These are phyloP conservation scores for Bauhinia variegata DNA, from an alignment of 306 rosid genomes.

Conservation along the genomic window DNA sequence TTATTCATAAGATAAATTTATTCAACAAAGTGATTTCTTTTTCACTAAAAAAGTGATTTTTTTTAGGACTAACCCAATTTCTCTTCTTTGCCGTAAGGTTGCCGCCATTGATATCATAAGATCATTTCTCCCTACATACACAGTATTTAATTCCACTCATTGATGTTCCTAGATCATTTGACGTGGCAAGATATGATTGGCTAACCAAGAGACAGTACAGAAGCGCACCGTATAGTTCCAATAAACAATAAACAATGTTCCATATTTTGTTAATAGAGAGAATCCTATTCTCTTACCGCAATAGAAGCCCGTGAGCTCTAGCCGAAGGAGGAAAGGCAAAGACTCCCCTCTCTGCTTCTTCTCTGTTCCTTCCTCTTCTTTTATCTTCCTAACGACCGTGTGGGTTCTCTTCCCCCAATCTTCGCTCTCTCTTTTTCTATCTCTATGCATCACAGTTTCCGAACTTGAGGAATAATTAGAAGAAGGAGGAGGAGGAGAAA, in stretches of 20 bases:
- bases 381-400: constrained; percentile 10
- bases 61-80: too few relatives aligned
- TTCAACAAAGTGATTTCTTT: too few relatives aligned
- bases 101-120: too few relatives aligned
- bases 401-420: constrained; percentile 18
- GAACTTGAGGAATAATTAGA: neutral
- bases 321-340: too few relatives aligned
- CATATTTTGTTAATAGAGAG: constrained; percentile 1
- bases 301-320: constrained; percentile 1
- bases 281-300: neutral
- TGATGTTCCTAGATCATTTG: neutral
- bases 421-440: neutral
- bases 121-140: too few relatives aligned
- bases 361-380: neutral
- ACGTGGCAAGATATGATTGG: constrained; percentile 30
- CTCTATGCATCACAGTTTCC: neutral
- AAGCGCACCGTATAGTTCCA: neutral
- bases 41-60: too few relatives aligned
- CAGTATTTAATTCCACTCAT: too few relatives aligned
- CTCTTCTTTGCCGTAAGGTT: too few relatives aligned
- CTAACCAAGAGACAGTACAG: neutral
- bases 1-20: too few relatives aligned
- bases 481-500: neutral
- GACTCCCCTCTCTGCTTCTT: neutral
- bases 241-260: too few relatives aligned